These are phyloP conservation scores for Sugiyamaella americana DNA, from an alignment of 805 yeast species.

Conservation along the genomic window DNA sequence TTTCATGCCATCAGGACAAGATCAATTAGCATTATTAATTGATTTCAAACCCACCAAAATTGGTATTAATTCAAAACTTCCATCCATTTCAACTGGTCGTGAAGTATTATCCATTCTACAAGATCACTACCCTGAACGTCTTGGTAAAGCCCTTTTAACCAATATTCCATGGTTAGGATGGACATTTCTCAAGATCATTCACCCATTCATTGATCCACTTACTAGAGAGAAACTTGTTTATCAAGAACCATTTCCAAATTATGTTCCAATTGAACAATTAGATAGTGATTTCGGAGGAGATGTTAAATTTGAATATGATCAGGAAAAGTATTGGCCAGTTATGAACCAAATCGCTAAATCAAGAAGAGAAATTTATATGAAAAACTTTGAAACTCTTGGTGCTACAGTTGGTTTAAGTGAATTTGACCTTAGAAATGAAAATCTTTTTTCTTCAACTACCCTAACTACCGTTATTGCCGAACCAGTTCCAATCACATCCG, in stretches of 20 bases:
- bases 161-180: slow-evolving; percentile 93
- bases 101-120: slow-evolving; percentile 91
- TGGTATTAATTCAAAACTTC: slow-evolving; percentile 61
- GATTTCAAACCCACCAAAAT: slow-evolving; percentile 76
- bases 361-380: slow-evolving; percentile 57
- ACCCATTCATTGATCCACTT: slow-evolving; percentile 93
- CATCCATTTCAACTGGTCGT: slow-evolving; percentile 83
- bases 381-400: slow-evolving; percentile 69
- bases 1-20: slow-evolving; percentile 96
- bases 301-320: slow-evolving; percentile 78
- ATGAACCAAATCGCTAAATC: slow-evolving; percentile 54
- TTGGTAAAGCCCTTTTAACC: slow-evolving; percentile 86
- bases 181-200: slow-evolving; percentile 84
- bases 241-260: slow-evolving; percentile 80
- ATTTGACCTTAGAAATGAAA: slow-evolving; percentile 37
- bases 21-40: slow-evolving; percentile 80
- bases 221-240: slow-evolving; percentile 91
- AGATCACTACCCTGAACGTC: slow-evolving; percentile 94
- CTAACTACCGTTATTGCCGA: not conserved
- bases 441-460: not conserved
- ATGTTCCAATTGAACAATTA: slow-evolving; percentile 74
- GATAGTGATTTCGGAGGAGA: slow-evolving; percentile 81
- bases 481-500: not conserved
- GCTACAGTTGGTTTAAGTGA: slow-evolving; percentile 74
- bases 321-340: slow-evolving; percentile 71